These are phyloP conservation scores for Areca catechu DNA, from an alignment of 176 grass and related monocot genomes.

Conservation along the genomic window DNA sequence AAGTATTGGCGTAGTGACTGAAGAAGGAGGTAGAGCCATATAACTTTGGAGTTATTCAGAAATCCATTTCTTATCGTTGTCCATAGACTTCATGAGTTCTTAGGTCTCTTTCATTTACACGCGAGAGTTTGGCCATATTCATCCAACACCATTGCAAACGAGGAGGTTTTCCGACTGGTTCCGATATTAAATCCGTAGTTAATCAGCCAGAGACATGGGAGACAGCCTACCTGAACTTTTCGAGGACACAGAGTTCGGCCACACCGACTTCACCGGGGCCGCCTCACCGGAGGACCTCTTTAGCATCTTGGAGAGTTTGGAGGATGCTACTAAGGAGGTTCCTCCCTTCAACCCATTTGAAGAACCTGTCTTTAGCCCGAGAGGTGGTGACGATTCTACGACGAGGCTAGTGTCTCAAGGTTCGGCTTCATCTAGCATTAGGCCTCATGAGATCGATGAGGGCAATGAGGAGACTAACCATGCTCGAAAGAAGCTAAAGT, in stretches of 20 bases:
- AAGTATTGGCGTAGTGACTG: too few species aligned
- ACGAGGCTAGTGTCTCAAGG: not conserved
- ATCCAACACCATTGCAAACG: too few species aligned
- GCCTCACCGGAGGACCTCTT: not conserved
- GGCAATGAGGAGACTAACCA: not conserved
- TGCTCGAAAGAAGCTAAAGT: not conserved
- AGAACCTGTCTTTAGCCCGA: too few species aligned
- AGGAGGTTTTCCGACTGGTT: too few species aligned
- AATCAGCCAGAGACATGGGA: not conserved
- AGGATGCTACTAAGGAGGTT: not conserved
- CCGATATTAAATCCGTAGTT: too few species aligned
- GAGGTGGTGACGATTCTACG: not conserved
- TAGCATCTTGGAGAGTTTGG: conserved; percentile 1
- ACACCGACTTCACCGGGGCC: not conserved
- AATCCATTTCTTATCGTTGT: too few species aligned
- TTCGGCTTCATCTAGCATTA: not conserved
- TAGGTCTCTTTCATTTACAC: too few species aligned
- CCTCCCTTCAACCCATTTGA: conserved; percentile 1
- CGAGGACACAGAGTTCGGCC: not conserved
- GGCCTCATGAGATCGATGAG: not conserved
- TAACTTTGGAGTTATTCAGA: too few species aligned
- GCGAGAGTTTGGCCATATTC: too few species aligned
- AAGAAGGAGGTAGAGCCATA: too few species aligned
- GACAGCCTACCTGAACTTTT: not conserved
- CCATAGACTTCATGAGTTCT: too few species aligned